Evolutionary conservation across 2,329 filamentous ascomycete genomes (phyloP).

Genomic region (Trichoderma atrobrunneum): DNA sequence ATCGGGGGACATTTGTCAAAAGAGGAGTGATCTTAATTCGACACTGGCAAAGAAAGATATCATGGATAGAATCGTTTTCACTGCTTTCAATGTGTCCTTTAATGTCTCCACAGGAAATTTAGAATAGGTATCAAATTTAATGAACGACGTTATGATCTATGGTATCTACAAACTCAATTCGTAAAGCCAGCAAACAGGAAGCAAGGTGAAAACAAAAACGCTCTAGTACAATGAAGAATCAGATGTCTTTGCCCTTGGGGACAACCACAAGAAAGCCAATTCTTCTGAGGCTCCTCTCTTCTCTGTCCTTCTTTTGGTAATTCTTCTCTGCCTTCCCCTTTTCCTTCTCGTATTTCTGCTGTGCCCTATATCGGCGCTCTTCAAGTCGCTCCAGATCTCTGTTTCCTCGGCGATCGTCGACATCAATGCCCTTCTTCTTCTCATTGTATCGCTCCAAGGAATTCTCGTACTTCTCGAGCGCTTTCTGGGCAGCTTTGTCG

Average conservation of each 20-base stretch:
- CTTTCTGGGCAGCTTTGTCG: not conserved
- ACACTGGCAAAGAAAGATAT: not conserved
- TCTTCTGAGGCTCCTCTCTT: not conserved
- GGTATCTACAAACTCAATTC: not conserved
- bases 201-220: not conserved
- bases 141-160: not conserved
- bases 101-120: not conserved
- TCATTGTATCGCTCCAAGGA: not conserved
- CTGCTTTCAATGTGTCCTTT: not conserved
- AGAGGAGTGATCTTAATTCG: not conserved
- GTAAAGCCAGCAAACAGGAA: not conserved
- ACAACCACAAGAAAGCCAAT: conserved; percentile 1
- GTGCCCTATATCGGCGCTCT: not conserved
- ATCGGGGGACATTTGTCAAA: not conserved
- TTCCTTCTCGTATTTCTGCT: not conserved
- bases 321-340: not conserved
- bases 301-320: not conserved
- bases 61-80: not conserved
- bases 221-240: not conserved
- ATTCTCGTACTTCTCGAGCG: not conserved
- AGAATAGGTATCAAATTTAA: not conserved
- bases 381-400: not conserved
- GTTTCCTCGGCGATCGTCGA: not conserved
- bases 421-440: not conserved
- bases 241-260: not conserved